Evolutionary conservation across 768 basidiomycete species (phyloP), one percentile per base, ranked within the genome.

Genomic region (Leccinum variicolor): DNA sequence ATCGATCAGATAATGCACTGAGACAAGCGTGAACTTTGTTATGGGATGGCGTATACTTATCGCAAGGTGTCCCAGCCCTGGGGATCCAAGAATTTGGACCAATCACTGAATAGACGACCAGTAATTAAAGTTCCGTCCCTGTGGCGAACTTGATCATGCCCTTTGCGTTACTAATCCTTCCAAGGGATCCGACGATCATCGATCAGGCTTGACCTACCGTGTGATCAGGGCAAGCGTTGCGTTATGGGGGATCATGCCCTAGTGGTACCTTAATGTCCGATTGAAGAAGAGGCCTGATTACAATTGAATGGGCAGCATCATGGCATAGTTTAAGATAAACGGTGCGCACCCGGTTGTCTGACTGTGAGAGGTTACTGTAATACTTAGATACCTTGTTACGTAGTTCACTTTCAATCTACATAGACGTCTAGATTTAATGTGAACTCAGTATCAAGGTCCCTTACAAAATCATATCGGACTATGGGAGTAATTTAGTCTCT

Each of bases 381-480:
- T n/a, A n/a, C n/a, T n/a, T n/a, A n/a, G n/a, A n/a, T n/a, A n/a
- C n/a, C n/a, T n/a, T 21, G 33, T 54, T 39, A 17, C 34, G 0
- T 41, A 33, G 8, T 54, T 1, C 13, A 41, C 54, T 4, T n/a
- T n/a, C n/a, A n/a, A n/a, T n/a, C n/a, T n/a, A n/a, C n/a, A n/a
- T n/a, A n/a, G n/a, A n/a, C n/a, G n/a, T n/a, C n/a, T n/a, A n/a
- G n/a, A n/a, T n/a, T n/a, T n/a, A n/a, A n/a, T n/a, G n/a, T n/a
- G n/a, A n/a, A n/a, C n/a, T n/a, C n/a, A n/a, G n/a, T n/a, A n/a
- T n/a, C n/a, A n/a, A n/a, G n/a, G 28, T 34, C 0, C 47, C 52
- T 0, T 54, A 54, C 52, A 54, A 6, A 62, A 62, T 25, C 2
- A 25, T 25, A 25, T 47, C 50, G 0, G 64, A 69, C 17, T 64